phyloP scores from a whole-genome alignment of 208 protist species.

The Trypanosomatidae sp. region DNA sequence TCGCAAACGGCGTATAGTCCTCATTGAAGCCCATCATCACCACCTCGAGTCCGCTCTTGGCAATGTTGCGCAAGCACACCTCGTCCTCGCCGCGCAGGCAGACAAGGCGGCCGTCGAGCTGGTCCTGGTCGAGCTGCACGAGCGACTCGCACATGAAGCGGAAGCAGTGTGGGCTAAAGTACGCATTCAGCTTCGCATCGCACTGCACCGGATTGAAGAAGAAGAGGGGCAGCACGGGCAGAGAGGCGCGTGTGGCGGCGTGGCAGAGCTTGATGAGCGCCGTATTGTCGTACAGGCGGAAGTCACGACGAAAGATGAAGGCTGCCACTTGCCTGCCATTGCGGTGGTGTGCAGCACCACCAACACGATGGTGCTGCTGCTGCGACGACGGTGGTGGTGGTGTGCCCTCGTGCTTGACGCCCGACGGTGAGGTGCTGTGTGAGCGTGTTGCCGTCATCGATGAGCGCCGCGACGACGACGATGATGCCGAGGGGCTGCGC shows the following conservation, averaged over 20 bases:
- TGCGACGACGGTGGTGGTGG: too few species aligned
- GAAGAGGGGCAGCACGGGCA: slow-evolving; percentile 43
- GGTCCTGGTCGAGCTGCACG: slow-evolving; percentile 27
- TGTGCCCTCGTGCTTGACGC: too few species aligned
- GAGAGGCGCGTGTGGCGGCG: slow-evolving; percentile 4
- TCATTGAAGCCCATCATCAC: slow-evolving; percentile 44
- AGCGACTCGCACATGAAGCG: slow-evolving; percentile 60
- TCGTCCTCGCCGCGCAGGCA: slow-evolving; percentile 42
- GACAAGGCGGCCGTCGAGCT: slow-evolving; percentile 37
- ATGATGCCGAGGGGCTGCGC: too few species aligned
- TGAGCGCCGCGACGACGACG: too few species aligned
- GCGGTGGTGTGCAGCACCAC: too few species aligned
- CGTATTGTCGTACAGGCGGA: slow-evolving; percentile 57
- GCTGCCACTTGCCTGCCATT: slow-evolving; percentile 18
- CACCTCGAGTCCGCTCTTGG: slow-evolving; percentile 23
- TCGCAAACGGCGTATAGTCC: slow-evolving; percentile 64
- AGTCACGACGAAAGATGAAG: slow-evolving; percentile 63
- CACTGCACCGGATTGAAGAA: slow-evolving; percentile 68
- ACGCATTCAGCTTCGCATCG: slow-evolving; percentile 35
- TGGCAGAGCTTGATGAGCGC: slow-evolving; percentile 24
- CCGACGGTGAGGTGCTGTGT: too few species aligned
- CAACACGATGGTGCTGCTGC: too few species aligned
- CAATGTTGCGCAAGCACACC: slow-evolving; percentile 23
- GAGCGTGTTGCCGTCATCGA: too few species aligned
- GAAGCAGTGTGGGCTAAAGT: slow-evolving; percentile 55